A percentile compares a stretch with the other conserved stretches of the same genome.
phyloP scores from a whole-genome alignment of 257 asterid genomes.

The Voacanga thouarsii region DNA sequence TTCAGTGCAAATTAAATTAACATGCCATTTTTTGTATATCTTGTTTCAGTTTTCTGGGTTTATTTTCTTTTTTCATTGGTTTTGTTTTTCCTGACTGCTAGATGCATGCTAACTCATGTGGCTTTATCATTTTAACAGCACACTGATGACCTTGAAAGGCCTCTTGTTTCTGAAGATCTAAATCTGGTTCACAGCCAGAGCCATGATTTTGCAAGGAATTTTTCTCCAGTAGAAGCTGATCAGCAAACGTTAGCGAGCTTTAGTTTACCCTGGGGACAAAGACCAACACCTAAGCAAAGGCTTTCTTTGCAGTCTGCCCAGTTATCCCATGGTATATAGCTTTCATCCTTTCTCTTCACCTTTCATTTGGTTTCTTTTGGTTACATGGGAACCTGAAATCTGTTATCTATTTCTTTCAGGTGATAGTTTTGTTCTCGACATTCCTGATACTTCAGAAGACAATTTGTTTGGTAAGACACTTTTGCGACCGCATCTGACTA shows the following conservation, averaged over 20 bases:
- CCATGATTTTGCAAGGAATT: slow-evolving; percentile 40
- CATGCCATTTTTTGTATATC: not conserved
- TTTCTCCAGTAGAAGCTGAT: slow-evolving; percentile 38
- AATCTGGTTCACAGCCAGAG: slow-evolving; percentile 38
- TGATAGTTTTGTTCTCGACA: slow-evolving; percentile 83
- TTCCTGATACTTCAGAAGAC: slow-evolving; percentile 69
- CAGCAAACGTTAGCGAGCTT: slow-evolving; percentile 40
- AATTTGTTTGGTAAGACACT: slow-evolving; percentile 36
- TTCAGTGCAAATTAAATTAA: not conserved
- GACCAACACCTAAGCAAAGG: slow-evolving; percentile 51
- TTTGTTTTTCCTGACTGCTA: not conserved
- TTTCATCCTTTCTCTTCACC: slow-evolving; percentile 12
- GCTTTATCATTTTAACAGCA: slow-evolving; percentile 28
- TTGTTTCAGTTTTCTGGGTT: not conserved
- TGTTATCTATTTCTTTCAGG: slow-evolving; percentile 40
- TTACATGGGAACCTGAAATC: slow-evolving; percentile 6
- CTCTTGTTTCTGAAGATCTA: slow-evolving; percentile 72
- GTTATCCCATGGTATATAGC: slow-evolving; percentile 52
- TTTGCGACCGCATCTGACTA: slow-evolving; percentile 29
- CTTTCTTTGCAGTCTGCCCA: slow-evolving; percentile 46
- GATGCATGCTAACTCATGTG: slow-evolving; percentile 20
- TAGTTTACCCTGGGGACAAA: slow-evolving; percentile 38
- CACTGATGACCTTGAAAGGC: slow-evolving; percentile 86
- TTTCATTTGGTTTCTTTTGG: slow-evolving; percentile 2
- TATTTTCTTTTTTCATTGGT: not conserved